A percentile compares a stretch with the other conserved stretches of the same genome.
Conservation (phyloP, 495 filamentous ascomycete genomes). For the Cercophora sp. region DNA sequence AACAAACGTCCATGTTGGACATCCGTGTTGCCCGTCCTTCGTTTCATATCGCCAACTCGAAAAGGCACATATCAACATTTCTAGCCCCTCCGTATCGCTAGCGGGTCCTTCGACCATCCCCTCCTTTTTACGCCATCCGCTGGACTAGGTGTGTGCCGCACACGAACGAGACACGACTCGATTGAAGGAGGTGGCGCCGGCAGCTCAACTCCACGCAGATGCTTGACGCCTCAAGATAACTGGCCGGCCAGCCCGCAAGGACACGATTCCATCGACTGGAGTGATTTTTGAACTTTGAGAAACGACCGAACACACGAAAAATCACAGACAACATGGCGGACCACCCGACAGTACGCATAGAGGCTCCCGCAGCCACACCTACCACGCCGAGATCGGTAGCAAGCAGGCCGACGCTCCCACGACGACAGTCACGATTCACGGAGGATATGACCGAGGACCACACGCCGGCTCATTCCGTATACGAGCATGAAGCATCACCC, state of each 20-base stretch:
- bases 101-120: no score
- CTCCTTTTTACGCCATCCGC: no score
- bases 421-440: conserved; percentile 28
- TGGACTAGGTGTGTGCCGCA: no score
- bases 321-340: neutral
- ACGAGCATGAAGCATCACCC: conserved; percentile 6
- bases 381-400: neutral
- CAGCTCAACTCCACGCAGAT: no score
- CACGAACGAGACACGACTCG: no score
- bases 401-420: conserved; percentile 12
- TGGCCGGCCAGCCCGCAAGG: neutral
- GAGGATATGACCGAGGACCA: conserved; percentile 27
- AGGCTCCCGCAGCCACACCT: neutral
- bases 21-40: neutral
- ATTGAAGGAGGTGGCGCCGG: no score
- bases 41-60: no score
- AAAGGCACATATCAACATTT: no score
- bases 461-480: conserved; percentile 22
- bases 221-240: neutral
- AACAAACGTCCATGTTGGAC: no score
- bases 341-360: neutral
- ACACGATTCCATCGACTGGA: neutral
- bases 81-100: no score
- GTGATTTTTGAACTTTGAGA: neutral
- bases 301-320: neutral